Evolutionary conservation across 495 filamentous ascomycete genomes (phyloP), one percentile per base, ranked within the genome.

Genomic region (Aspergillus indologenus): DNA sequence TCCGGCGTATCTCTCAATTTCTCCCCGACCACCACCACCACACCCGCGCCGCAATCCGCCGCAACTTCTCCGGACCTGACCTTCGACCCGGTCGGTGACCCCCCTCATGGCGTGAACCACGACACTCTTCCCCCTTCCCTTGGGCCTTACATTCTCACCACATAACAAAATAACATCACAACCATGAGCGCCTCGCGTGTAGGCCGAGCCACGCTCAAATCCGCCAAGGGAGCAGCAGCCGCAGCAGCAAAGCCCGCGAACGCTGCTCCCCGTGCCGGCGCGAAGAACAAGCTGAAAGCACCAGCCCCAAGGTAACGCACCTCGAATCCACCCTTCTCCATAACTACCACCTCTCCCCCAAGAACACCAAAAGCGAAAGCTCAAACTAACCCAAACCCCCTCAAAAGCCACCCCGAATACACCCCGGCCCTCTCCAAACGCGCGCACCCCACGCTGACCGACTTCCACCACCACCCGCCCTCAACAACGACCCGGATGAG

Each of bases 131-230:
- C 9, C 26, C 26, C 26, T 29, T 29, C 26, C 26, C 26, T 29
- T 9, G 26, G 26, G 9, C 26, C 26, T 29, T 46, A 23, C 19
- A 24, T 12, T 24, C 21, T 7, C 2, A 24, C 21, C 12, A 21
- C 47, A 26, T 17, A 15, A 3, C 21, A 49, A 3, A 22, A 50
- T 24, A 50, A 4, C 21, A n/a, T 24, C 11, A 24, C 47, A 50
- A 50, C 19, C 11, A 69, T 69, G 67, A 69, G 64, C 43, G 62
- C 65, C 43, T 58, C 67, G 4, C 58, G 65, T 47, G 53, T 60
- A 34, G 60, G 63, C 21, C 63, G 63, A 45, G 60, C 56, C 34
- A 56, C 58, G 17, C 40, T 65, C 47, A 64, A 65, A 54, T 61
- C 59, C 57, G 65, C 62, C 57, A 64, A 62, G 48, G 55, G 56